Conservation (phyloP, 306 rosid species). For the Lathyrus tuberosus region DNA sequence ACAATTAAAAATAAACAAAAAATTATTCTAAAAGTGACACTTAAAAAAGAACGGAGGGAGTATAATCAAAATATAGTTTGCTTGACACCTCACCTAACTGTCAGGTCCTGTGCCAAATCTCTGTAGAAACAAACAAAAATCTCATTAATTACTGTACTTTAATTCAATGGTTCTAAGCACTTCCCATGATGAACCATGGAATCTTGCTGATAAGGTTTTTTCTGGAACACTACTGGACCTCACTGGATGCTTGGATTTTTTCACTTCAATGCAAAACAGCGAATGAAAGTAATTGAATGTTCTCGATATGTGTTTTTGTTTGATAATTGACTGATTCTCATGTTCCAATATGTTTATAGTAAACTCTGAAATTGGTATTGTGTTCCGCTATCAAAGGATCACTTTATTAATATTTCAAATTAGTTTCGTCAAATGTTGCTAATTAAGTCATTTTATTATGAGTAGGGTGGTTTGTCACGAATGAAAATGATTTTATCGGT, state of each 20-base stretch:
- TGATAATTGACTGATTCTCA: background rate
- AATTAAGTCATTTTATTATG: too few species aligned
- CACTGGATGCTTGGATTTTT: conserved; percentile 41
- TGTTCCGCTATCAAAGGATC: too few species aligned
- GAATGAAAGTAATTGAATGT: background rate
- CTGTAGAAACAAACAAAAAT: conserved; percentile 42
- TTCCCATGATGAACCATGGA: conserved; percentile 34
- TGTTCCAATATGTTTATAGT: too few species aligned
- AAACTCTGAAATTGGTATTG: too few species aligned
- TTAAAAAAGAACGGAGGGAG: too few species aligned
- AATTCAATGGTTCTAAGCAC: conserved; percentile 1
- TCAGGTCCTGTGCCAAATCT: conserved; percentile 40
- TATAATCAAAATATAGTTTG: background rate
- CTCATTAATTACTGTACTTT: background rate
- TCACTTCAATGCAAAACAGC: conserved; percentile 27
- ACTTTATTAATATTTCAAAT: too few species aligned
- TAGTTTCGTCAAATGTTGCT: too few species aligned
- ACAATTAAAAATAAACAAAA: too few species aligned
- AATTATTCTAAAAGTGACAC: too few species aligned
- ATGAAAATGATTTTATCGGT: too few species aligned
- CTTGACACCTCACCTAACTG: conserved; percentile 40
- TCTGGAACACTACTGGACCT: conserved; percentile 30
- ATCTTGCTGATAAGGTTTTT: conserved; percentile 48
- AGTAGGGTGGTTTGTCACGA: too few species aligned
- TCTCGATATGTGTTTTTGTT: background rate